Evolutionary conservation across 768 basidiomycete species (phyloP).

Genomic region (Stropharia rugosoannulata): DNA sequence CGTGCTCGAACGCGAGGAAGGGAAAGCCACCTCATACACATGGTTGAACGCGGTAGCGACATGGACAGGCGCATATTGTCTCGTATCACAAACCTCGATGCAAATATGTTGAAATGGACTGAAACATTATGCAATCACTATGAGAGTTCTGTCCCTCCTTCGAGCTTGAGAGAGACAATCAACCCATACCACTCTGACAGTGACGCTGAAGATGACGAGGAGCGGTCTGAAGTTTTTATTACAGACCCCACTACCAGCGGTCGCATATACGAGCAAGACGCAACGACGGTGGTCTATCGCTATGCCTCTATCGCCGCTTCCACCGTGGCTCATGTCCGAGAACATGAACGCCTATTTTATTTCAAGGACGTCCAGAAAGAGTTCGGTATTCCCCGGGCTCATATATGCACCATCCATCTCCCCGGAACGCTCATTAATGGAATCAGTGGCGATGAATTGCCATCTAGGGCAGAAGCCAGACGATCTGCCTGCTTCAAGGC

Average conservation of each 20-base stretch:
- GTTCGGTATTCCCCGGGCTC: slow-evolving; percentile 21
- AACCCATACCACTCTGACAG: slow-evolving; percentile 48
- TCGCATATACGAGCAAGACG: slow-evolving; percentile 57
- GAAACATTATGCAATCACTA: slow-evolving; percentile 37
- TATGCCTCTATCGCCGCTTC: slow-evolving; percentile 32
- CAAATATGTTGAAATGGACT: slow-evolving; percentile 49
- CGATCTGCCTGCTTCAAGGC: slow-evolving; percentile 57
- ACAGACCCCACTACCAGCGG: slow-evolving; percentile 64
- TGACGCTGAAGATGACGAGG: slow-evolving; percentile 42
- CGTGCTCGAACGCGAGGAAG: slow-evolving; percentile 46
- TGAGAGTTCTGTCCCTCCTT: slow-evolving; percentile 45
- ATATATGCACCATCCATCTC: slow-evolving; percentile 49
- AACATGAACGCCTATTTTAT: slow-evolving; percentile 34
- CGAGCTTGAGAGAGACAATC: slow-evolving; percentile 34
- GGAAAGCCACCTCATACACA: slow-evolving; percentile 56
- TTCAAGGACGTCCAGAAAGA: slow-evolving; percentile 34
- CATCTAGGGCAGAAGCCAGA: slow-evolving; percentile 51
- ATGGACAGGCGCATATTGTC: slow-evolving; percentile 53
- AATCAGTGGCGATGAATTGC: slow-evolving; percentile 44
- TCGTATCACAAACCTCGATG: slow-evolving; percentile 36
- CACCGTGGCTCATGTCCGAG: slow-evolving; percentile 6
- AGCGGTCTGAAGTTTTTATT: slow-evolving; percentile 35
- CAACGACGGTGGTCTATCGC: slow-evolving; percentile 54
- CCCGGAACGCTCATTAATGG: slow-evolving; percentile 38
- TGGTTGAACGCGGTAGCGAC: slow-evolving; percentile 61